Evolutionary conservation across 148 eudicot species (phyloP).

Genomic region (Cornus kousa): DNA sequence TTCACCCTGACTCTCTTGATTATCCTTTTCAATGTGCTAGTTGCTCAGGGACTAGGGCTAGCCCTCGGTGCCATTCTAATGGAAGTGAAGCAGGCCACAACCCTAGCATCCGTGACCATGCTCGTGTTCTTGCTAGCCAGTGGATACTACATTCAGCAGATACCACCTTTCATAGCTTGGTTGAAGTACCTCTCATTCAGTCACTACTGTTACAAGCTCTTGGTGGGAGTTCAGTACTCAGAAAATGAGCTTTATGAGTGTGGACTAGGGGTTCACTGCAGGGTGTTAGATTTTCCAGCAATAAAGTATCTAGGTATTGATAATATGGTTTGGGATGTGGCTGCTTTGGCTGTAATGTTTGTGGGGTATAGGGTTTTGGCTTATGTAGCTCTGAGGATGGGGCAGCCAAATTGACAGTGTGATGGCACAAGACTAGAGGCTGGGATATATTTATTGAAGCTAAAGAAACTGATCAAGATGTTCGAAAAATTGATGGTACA

Average conservation of each 20-base stretch:
- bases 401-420: constrained; percentile 32
- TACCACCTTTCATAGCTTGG: constrained; percentile 69
- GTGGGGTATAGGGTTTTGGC: constrained; percentile 76
- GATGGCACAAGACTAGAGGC: not conserved
- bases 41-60: constrained; percentile 81
- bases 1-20: constrained; percentile 54
- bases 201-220: constrained; percentile 79
- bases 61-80: constrained; percentile 82
- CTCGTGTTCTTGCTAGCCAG: constrained; percentile 69
- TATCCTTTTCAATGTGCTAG: constrained; percentile 69
- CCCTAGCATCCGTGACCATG: constrained; percentile 76
- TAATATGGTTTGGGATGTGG: constrained; percentile 54
- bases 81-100: constrained; percentile 79
- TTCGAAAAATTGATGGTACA: not conserved
- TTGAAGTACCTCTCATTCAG: constrained; percentile 65
- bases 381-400: constrained; percentile 60
- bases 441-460: not conserved
- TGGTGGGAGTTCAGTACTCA: constrained; percentile 69
- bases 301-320: constrained; percentile 54
- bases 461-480: constrained; percentile 3
- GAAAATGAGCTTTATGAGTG: constrained; percentile 56
- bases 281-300: constrained; percentile 61
- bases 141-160: constrained; percentile 78
- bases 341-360: constrained; percentile 63
- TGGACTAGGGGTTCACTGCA: constrained; percentile 43